These are phyloP conservation scores for Arthrobotrys conoides DNA, from an alignment of 2,329 filamentous ascomycete species.

Conservation along the genomic window DNA sequence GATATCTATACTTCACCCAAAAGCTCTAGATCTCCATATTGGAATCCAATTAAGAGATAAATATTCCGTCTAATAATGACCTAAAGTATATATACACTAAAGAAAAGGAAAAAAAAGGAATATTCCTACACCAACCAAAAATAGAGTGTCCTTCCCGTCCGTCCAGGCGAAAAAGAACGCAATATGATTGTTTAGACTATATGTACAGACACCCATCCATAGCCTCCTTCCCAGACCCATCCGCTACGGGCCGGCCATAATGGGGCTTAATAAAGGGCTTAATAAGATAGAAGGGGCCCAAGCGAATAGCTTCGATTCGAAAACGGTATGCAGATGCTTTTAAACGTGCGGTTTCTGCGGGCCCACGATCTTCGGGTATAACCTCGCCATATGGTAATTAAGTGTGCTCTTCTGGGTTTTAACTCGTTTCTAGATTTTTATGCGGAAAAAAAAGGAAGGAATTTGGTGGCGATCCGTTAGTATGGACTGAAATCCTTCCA, in stretches of 20 bases:
- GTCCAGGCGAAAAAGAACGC: not conserved
- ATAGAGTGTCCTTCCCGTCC: not conserved
- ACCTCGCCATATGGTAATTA: conserved; percentile 89
- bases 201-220: not conserved
- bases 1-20: too few relatives aligned
- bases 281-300: not conserved
- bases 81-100: not conserved
- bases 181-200: not conserved
- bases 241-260: not conserved
- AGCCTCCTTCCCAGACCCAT: too few relatives aligned
- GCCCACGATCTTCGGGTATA: conserved; percentile 80
- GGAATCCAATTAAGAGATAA: not conserved
- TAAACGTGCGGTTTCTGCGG: conserved; percentile 71
- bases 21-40: not conserved
- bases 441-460: not conserved
- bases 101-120: not conserved
- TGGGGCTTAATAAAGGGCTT: not conserved
- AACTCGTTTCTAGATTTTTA: conserved; percentile 32
- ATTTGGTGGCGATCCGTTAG: not conserved
- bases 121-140: not conserved
- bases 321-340: not conserved
- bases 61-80: not conserved
- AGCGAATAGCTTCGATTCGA: not conserved
- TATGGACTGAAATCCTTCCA: not conserved
- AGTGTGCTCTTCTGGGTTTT: conserved; percentile 78